Base-by-base conservation (phyloP, 202 grass and related monocot genomes). In the Panicum virgatum region DNA sequence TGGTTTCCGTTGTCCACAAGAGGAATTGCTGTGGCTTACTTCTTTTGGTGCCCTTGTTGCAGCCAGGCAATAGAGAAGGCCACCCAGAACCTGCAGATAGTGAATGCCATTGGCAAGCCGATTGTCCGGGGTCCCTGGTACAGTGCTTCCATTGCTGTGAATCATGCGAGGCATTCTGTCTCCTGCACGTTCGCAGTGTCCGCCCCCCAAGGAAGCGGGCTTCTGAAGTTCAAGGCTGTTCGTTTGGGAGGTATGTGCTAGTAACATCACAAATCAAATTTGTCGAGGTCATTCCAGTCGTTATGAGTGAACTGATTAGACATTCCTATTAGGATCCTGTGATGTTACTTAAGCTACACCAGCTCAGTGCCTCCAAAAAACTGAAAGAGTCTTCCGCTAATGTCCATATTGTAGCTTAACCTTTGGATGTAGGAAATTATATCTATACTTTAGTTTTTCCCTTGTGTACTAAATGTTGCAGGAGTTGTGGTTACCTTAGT, bases 201-300 rank as follows among this genome's bases (percentile, higher is more conserved):
- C 0, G 93, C 81, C 0, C 86, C 93, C 7, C 85, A 83, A 43
- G 93, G 90, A 32, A 88, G 80, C 57, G 93, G 93, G 37, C 80
- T 93, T 85, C 87, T 96, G 3, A 92, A 96, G 83, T 78, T 96
- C 56, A 96, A 96, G 83, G 93, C 93, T 69, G 88, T 93, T 45
- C 88, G 85, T 16, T 69, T 80, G 3, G 83, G 86, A 93, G 93
- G 93, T 96, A 69, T 11, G 38, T 81, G 1, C 7, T 2, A 32
- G 23, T 30, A 29, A 66, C 11, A 15, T 68, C 2, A 14, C n/a
- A 53, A 13, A 26, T 36, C 54, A 53, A 36, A 1, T 69, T 42
- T 61, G 6, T 39, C 53, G 6, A 25, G 40, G n/a, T 84, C 7
- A 45, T 53, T 79, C 0, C n/a, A 23, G 38, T 69, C 10, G 0